Evolutionary conservation across 768 basidiomycete species (phyloP).

Genomic region (Sarcomyxa edulis): DNA sequence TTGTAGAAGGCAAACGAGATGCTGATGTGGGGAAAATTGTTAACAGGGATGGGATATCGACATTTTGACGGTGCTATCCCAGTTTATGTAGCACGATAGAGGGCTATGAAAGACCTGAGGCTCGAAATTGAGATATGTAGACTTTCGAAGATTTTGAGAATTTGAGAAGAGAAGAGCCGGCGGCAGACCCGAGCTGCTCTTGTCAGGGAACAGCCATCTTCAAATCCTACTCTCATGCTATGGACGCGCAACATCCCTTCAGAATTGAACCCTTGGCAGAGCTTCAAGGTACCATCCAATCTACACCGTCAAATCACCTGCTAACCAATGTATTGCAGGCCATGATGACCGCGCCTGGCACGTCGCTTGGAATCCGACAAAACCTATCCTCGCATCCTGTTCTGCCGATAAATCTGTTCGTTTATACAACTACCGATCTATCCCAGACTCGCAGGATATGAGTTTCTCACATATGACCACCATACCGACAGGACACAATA

Average conservation of each 20-base stretch:
- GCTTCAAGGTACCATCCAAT: constrained; percentile 18
- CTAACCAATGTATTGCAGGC: constrained; percentile 31
- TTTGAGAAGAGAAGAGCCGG: too few relatives aligned
- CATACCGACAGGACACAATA: constrained; percentile 80
- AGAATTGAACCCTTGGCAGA: constrained; percentile 25
- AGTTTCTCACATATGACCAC: constrained; percentile 54
- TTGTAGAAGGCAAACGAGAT: too few relatives aligned
- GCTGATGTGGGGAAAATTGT: too few relatives aligned
- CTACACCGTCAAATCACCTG: neutral
- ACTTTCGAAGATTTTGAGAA: too few relatives aligned
- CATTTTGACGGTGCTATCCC: too few relatives aligned
- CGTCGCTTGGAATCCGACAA: constrained; percentile 82
- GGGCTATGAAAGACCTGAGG: too few relatives aligned
- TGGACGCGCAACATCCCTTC: constrained; percentile 19
- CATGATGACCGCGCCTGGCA: constrained; percentile 88
- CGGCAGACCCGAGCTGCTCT: too few relatives aligned
- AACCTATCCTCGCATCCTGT: constrained; percentile 84
- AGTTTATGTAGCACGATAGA: too few relatives aligned
- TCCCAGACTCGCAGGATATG: constrained; percentile 16
- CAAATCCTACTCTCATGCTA: too few relatives aligned
- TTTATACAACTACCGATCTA: constrained; percentile 61
- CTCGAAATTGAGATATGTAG: too few relatives aligned
- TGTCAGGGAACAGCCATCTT: too few relatives aligned
- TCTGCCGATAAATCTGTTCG: constrained; percentile 92
- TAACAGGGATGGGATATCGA: too few relatives aligned